Evolutionary conservation across 2,329 filamentous ascomycete genomes (phyloP).

Genomic region (Talaromyces sp.): DNA sequence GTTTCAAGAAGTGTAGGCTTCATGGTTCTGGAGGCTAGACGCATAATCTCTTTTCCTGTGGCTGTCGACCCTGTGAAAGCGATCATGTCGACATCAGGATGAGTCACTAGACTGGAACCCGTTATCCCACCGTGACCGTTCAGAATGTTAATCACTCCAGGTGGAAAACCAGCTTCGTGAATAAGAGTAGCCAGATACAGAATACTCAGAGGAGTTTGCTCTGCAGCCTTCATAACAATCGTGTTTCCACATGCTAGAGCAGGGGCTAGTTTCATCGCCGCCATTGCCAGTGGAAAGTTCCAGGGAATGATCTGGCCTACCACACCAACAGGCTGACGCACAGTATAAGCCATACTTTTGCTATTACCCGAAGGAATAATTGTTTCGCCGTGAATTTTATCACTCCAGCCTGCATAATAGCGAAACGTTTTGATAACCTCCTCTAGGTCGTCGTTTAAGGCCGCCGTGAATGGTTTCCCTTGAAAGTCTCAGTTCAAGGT

Average conservation of each 20-base stretch:
- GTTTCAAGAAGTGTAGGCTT: slow-evolving; percentile 30
- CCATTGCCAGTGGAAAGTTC: slow-evolving; percentile 31
- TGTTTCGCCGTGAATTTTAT: neutral
- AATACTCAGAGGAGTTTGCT: slow-evolving; percentile 57
- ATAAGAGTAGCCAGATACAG: slow-evolving; percentile 27
- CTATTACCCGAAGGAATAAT: slow-evolving; percentile 39
- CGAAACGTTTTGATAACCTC: slow-evolving; percentile 55
- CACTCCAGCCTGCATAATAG: slow-evolving; percentile 66
- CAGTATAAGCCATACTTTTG: slow-evolving; percentile 66
- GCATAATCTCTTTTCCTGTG: slow-evolving; percentile 49
- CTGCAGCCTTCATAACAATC: slow-evolving; percentile 45
- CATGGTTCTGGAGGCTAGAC: slow-evolving; percentile 27
- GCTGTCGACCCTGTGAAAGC: slow-evolving; percentile 56
- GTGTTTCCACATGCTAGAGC: slow-evolving; percentile 36
- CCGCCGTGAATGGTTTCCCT: slow-evolving; percentile 60
- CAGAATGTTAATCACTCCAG: slow-evolving; percentile 46
- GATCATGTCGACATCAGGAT: slow-evolving; percentile 57
- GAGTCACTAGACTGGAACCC: slow-evolving; percentile 42
- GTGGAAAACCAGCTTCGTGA: slow-evolving; percentile 37
- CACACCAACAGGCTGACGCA: slow-evolving; percentile 36
- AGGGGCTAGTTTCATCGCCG: slow-evolving; percentile 32
- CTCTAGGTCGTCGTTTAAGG: slow-evolving; percentile 56
- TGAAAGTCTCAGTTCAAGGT: neutral
- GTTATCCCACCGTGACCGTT: slow-evolving; percentile 59
- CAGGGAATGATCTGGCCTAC: slow-evolving; percentile 32